Conservation (phyloP, 2,329 filamentous ascomycete species). For the Trichoderma sp. region DNA sequence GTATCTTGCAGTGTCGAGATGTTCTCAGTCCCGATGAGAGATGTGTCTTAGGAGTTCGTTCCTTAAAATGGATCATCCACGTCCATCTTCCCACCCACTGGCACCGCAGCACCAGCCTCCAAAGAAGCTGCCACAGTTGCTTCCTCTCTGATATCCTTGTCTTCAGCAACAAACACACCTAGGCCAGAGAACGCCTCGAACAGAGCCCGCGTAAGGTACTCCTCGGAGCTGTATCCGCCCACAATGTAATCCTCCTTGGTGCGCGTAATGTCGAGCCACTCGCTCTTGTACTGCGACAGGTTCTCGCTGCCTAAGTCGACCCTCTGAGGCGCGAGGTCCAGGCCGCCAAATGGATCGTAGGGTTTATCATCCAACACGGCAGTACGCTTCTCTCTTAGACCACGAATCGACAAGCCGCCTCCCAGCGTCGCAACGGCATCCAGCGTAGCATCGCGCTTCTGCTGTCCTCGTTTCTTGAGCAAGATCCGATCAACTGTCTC, state of each 20-base stretch:
- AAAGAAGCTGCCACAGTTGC: constrained; percentile 39
- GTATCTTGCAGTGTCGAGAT: neutral
- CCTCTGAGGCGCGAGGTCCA: constrained; percentile 67
- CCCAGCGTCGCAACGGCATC: constrained; percentile 33
- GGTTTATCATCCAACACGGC: constrained; percentile 61
- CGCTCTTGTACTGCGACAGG: constrained; percentile 70
- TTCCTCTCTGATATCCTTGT: constrained; percentile 51
- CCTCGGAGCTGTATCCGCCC: constrained; percentile 79
- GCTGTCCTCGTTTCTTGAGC: constrained; percentile 71
- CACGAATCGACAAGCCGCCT: constrained; percentile 67
- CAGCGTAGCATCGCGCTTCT: constrained; percentile 38
- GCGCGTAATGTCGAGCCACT: constrained; percentile 68
- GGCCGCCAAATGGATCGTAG: constrained; percentile 86
- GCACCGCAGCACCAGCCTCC: constrained; percentile 38
- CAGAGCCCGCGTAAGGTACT: constrained; percentile 79
- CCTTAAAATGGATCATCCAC: constrained; percentile 49
- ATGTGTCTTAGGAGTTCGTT: neutral
- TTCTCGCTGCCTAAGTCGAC: constrained; percentile 56
- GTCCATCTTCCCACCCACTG: constrained; percentile 46
- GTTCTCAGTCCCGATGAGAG: neutral
- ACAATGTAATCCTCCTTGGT: constrained; percentile 67
- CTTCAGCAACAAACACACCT: constrained; percentile 83
- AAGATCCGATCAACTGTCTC: constrained; percentile 61
- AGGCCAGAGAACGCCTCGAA: constrained; percentile 89
- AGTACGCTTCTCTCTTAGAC: constrained; percentile 66